Base-by-base conservation (phyloP, 1,284 basidiomycete genomes). In the Ustilago tritici region DNA sequence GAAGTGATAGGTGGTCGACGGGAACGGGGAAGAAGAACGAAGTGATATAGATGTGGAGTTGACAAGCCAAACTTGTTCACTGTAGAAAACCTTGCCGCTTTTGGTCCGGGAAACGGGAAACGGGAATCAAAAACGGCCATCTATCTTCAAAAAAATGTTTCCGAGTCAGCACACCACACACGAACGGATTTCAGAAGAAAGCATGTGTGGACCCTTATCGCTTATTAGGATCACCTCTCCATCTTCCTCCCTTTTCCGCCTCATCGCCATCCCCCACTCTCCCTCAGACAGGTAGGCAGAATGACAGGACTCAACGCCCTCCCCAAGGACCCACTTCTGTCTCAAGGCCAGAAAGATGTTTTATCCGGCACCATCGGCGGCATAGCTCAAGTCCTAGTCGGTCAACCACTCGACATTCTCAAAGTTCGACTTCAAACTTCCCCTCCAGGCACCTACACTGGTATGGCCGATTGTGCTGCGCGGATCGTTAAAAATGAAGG, bases 361-460 rank as follows among this genome's bases (percentile, higher is more conserved):
- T 57, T 83, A 9, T 65, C 80, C 1, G 81, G 81, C 36, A 77
- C 93, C 19, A 90, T 90, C 34, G 95, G 95, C 56, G 95, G 95
- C 54, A 92, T 95, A 80, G 91, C 92, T 56, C 95, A 97, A 89
- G 94, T 93, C 41, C 89, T 97, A 49, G 94, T 96, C 60, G 95
- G 95, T 53, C 95, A 97, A 87, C 94, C 95, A 19, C 96, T 98
- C 86, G 95, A 98, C 87, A 97, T 97, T 77, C 93, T 96, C 88
- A 98, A 98, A 91, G 89, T 89, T 90, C 91, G 95, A 74, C 93
- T 98, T 90, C 96, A 99, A 91, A 97, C 95, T 8, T 90, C 94
- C n/a, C 90, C 94, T 14, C 91, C 91, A 79, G 95, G 95, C 58
- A 95, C 93, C 7, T 98, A 96, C 87, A 73, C 87, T 61, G 93